Evolutionary conservation across 805 yeast species (phyloP).

Genomic region (Starmerella kuoi): DNA sequence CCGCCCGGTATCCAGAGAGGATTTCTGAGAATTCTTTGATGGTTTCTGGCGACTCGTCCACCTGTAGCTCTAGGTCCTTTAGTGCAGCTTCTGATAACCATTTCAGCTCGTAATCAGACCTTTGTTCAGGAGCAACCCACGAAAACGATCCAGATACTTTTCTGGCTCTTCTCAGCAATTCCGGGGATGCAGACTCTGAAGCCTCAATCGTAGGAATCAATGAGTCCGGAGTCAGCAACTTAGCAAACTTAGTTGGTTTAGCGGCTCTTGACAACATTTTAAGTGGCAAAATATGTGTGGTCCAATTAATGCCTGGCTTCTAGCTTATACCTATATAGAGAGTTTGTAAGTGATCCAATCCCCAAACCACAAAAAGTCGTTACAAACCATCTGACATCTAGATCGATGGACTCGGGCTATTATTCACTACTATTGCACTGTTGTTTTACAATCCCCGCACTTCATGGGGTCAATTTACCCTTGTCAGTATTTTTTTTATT

Average conservation of each 20-base stretch:
- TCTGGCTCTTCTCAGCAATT: constrained; percentile 42
- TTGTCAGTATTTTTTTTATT: too few relatives aligned
- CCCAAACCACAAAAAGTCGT: too few relatives aligned
- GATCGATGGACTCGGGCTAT: too few relatives aligned
- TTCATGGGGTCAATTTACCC: too few relatives aligned
- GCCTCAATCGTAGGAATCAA: constrained; percentile 31
- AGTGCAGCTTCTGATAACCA: constrained; percentile 51
- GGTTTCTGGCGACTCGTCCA: constrained; percentile 24
- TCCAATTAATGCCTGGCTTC: too few relatives aligned
- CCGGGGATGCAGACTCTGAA: constrained; percentile 25
- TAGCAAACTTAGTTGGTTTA: constrained; percentile 27
- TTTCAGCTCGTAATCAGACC: constrained; percentile 36
- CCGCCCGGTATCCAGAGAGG: constrained; percentile 48
- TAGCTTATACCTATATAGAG: too few relatives aligned
- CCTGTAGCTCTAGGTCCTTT: constrained; percentile 44
- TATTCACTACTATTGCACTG: too few relatives aligned
- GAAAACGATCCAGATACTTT: constrained; percentile 51
- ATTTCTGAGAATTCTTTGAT: constrained; percentile 40
- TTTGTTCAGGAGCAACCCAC: constrained; percentile 55
- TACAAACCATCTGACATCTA: too few relatives aligned
- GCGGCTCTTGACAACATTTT: constrained; percentile 15
- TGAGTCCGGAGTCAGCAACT: constrained; percentile 30
- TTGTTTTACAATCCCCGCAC: too few relatives aligned
- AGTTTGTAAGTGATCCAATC: too few relatives aligned
- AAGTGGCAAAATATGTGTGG: too few relatives aligned